phyloP scores from a whole-genome alignment of 768 basidiomycete genomes.

The Clitopilus hobsonii region DNA sequence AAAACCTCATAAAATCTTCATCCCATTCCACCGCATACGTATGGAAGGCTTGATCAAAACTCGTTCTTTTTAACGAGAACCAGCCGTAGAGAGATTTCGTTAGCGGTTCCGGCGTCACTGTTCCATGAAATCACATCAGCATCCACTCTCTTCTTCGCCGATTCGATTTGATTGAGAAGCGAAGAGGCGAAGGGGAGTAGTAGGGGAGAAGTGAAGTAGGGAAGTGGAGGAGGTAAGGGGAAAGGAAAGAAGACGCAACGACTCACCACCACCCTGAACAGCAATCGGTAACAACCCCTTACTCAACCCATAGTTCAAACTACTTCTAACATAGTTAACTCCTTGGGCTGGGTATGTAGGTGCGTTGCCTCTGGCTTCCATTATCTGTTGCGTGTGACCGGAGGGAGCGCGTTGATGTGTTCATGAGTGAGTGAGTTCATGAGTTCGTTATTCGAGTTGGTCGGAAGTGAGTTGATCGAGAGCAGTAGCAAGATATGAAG shows the following conservation, averaged over 20 bases:
- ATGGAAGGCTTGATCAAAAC: conserved; percentile 59
- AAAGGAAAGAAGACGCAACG: not conserved
- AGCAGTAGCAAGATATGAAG: conserved; percentile 16
- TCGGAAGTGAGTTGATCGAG: conserved; percentile 10
- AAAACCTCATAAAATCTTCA: conserved; percentile 62
- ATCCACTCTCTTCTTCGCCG: too few species aligned
- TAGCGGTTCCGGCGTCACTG: conserved; percentile 7
- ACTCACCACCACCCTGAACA: conserved; percentile 4
- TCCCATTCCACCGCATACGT: conserved; percentile 80
- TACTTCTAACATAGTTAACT: conserved; percentile 51
- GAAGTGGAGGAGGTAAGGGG: conserved; percentile 19
- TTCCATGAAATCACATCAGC: too few species aligned
- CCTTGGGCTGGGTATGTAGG: conserved; percentile 53
- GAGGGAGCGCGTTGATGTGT: not conserved
- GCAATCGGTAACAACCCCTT: conserved; percentile 8
- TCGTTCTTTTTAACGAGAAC: conserved; percentile 46
- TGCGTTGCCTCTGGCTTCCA: conserved; percentile 59
- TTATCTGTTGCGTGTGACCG: conserved; percentile 27
- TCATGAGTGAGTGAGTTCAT: not conserved
- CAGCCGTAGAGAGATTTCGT: conserved; percentile 34
- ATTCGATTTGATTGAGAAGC: too few species aligned
- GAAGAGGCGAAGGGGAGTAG: not conserved
- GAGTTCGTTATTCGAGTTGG: conserved; percentile 18
- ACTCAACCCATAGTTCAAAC: conserved; percentile 64
- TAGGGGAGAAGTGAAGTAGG: conserved; percentile 23